Percentiles rank a stretch among this genome's conserved stretches.
These are phyloP conservation scores for Mucor circinelloides DNA, from an alignment of 371 early-diverging fungal species.

Conservation along the genomic window DNA sequence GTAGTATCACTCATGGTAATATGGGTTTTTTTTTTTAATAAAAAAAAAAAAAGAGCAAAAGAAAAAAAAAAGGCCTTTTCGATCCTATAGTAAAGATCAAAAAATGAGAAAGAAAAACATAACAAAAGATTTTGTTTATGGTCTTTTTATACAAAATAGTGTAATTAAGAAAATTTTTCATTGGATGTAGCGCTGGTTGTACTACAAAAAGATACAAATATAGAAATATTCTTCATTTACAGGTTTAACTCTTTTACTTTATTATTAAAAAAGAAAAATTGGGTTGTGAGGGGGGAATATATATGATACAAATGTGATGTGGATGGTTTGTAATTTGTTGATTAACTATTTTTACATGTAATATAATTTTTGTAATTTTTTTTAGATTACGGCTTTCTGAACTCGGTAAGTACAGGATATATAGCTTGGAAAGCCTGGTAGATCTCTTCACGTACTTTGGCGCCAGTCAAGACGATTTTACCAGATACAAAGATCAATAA, in stretches of 20 bases:
- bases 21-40: neutral
- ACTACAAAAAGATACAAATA: neutral
- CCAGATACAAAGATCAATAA: slow-evolving; percentile 99
- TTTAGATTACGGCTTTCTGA: slow-evolving; percentile 71
- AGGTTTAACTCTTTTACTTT: neutral
- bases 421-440: slow-evolving; percentile 99
- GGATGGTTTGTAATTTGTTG: neutral
- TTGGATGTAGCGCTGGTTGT: neutral
- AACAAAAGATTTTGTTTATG: neutral
- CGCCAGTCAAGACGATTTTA: slow-evolving; percentile 99
- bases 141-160: neutral
- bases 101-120: neutral
- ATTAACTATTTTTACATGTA: slow-evolving; percentile 5
- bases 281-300: neutral
- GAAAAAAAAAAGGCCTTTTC: neutral
- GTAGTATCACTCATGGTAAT: neutral
- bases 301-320: neutral
- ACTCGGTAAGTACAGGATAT: slow-evolving; percentile 97
- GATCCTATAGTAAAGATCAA: neutral
- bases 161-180: neutral
- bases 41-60: neutral
- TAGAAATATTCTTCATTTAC: neutral
- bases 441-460: slow-evolving; percentile 99
- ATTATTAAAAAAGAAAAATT: neutral
- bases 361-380: slow-evolving; percentile 1